A percentile compares a stretch with the other conserved stretches of the same genome.
These are phyloP conservation scores for Hibiscus trionum DNA, from an alignment of 345 rosid genomes.

Conservation along the genomic window DNA sequence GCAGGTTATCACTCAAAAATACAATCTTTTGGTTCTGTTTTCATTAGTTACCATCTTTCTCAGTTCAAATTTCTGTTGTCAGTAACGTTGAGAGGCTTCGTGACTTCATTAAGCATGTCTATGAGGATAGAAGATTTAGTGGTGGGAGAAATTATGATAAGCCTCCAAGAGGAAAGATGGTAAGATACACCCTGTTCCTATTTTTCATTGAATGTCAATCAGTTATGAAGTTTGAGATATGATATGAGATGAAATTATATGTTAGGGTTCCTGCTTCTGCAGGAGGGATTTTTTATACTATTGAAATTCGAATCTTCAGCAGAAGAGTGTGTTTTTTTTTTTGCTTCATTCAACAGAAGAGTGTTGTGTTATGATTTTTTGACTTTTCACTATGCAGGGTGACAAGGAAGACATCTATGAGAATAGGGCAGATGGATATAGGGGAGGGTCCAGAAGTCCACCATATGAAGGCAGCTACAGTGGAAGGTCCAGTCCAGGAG, in stretches of 20 bases:
- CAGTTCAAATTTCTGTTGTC: slow-evolving; percentile 34
- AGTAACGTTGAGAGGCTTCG: slow-evolving; percentile 83
- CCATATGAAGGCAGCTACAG: slow-evolving; percentile 64
- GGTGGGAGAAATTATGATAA: slow-evolving; percentile 71
- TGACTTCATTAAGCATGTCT: slow-evolving; percentile 82
- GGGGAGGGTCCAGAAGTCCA: slow-evolving; percentile 82
- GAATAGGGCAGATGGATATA: slow-evolving; percentile 35
- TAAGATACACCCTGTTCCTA: slow-evolving; percentile 11
- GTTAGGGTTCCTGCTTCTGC: neutral
- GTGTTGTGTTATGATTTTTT: neutral
- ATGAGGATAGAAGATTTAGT: slow-evolving; percentile 24
- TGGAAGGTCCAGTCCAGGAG: slow-evolving; percentile 83
- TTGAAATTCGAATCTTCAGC: neutral
- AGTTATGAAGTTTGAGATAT: neutral
- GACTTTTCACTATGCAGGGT: slow-evolving; percentile 34
- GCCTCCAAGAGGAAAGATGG: slow-evolving; percentile 72
- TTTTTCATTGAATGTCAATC: neutral
- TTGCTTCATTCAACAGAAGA: no score
- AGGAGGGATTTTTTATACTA: neutral
- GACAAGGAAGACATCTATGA: slow-evolving; percentile 49
- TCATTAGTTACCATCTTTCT: slow-evolving; percentile 21
- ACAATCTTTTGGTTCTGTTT: no score
- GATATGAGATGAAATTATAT: slow-evolving; percentile 1
- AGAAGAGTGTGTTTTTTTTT: no score
- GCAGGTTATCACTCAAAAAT: slow-evolving; percentile 43